These are phyloP conservation scores for Angophora floribunda DNA, from an alignment of 345 rosid species.

Conservation along the genomic window DNA sequence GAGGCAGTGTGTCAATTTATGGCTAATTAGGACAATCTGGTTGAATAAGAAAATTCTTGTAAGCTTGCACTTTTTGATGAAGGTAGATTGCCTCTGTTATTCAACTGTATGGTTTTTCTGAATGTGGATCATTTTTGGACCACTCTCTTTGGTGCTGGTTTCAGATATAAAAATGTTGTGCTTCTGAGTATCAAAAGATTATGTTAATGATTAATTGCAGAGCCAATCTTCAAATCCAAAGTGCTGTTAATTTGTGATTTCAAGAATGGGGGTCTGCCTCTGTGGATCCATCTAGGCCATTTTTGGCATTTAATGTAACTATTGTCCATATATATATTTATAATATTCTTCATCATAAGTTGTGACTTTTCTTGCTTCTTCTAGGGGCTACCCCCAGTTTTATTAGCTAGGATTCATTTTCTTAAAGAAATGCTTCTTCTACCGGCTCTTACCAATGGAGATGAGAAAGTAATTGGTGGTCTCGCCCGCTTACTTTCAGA, in stretches of 20 bases:
- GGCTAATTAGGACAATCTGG: neutral
- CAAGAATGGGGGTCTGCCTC: neutral
- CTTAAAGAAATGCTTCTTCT: slow-evolving; percentile 74
- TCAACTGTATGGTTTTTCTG: neutral
- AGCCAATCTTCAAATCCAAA: neutral
- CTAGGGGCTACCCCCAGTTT: slow-evolving; percentile 85
- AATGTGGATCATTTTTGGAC: neutral
- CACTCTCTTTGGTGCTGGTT: neutral
- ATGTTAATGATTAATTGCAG: neutral
- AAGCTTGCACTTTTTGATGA: neutral
- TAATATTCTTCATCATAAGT: neutral
- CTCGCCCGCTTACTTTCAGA: slow-evolving; percentile 86
- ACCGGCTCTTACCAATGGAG: slow-evolving; percentile 67
- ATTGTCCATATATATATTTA: neutral
- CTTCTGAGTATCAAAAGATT: neutral
- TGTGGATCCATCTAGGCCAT: neutral
- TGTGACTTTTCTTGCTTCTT: slow-evolving; percentile 11
- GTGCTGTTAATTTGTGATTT: neutral
- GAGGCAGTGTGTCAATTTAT: neutral
- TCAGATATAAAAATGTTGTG: neutral
- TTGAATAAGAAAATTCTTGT: neutral
- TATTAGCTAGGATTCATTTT: slow-evolving; percentile 62
- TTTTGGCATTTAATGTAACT: neutral
- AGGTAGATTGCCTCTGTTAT: neutral
- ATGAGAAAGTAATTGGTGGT: slow-evolving; percentile 72